These are phyloP conservation scores for Hirschioporus abietinus DNA, from an alignment of 768 basidiomycete genomes.

Conservation along the genomic window DNA sequence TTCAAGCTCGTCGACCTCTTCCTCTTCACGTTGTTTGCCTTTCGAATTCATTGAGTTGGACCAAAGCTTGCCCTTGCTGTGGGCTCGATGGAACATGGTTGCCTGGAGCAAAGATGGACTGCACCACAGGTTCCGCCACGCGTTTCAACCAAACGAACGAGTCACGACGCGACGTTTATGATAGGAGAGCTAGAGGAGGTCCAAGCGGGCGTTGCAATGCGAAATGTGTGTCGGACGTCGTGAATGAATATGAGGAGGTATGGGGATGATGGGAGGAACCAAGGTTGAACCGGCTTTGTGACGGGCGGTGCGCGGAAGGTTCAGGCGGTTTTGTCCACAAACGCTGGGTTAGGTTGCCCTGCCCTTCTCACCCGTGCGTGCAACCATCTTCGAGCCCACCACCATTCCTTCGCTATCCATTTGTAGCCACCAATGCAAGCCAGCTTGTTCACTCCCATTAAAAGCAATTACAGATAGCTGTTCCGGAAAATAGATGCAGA, in stretches of 20 bases:
- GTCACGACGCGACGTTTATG: neutral
- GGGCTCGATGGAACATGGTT: neutral
- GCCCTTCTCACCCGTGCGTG: neutral
- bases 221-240: neutral
- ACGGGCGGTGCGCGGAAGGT: neutral
- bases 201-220: neutral
- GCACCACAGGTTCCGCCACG: neutral
- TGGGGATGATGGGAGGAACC: neutral
- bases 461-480: neutral
- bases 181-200: neutral
- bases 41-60: neutral
- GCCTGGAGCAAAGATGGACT: neutral
- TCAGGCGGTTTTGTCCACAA: conserved; percentile 1
- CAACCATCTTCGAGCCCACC: neutral
- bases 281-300: conserved; percentile 1
- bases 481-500: neutral
- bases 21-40: conserved; percentile 29
- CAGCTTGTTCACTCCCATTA: neutral
- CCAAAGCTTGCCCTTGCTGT: neutral
- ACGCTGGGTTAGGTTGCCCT: neutral
- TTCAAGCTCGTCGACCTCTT: conserved; percentile 63
- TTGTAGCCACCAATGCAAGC: neutral
- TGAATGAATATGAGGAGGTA: neutral
- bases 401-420: neutral
- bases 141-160: neutral